Conservation (phyloP, 2,329 filamentous ascomycete species). For the Talaromyces atroroseus region DNA sequence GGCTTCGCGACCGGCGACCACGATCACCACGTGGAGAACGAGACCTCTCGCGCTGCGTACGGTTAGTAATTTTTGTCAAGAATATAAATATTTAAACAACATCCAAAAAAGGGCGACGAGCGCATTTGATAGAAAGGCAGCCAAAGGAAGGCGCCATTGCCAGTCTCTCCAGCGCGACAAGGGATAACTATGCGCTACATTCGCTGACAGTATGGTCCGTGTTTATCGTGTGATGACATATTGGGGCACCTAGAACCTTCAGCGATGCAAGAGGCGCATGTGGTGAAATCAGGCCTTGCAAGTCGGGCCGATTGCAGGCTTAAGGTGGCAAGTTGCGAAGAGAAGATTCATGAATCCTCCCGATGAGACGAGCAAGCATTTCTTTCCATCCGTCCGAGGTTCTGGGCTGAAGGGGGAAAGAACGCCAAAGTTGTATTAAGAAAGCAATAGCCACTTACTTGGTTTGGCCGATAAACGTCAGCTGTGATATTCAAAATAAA, state of each 20-base stretch:
- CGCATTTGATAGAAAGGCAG: neutral
- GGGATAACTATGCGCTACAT: neutral
- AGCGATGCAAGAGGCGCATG: neutral
- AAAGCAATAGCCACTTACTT: constrained; percentile 34
- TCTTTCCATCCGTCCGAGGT: neutral
- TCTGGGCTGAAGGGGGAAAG: neutral
- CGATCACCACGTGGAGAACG: constrained; percentile 48
- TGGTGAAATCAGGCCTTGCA: neutral
- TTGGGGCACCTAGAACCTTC: neutral
- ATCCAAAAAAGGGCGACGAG: neutral
- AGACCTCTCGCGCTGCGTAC: constrained; percentile 68
- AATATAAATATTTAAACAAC: neutral
- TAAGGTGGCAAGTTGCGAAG: neutral
- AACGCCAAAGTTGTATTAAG: constrained; percentile 9
- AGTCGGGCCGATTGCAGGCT: neutral
- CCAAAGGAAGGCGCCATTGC: neutral
- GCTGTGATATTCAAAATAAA: constrained; percentile 28
- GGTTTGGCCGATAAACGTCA: constrained; percentile 44
- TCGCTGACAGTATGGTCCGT: neutral
- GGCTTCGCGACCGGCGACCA: constrained; percentile 70
- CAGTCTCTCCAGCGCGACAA: neutral
- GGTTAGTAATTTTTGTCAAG: neutral
- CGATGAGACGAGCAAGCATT: neutral
- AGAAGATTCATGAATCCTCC: neutral
- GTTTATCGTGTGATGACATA: neutral